Conservation (phyloP, 257 asterid genomes). For the Salvia rosmarinus region DNA sequence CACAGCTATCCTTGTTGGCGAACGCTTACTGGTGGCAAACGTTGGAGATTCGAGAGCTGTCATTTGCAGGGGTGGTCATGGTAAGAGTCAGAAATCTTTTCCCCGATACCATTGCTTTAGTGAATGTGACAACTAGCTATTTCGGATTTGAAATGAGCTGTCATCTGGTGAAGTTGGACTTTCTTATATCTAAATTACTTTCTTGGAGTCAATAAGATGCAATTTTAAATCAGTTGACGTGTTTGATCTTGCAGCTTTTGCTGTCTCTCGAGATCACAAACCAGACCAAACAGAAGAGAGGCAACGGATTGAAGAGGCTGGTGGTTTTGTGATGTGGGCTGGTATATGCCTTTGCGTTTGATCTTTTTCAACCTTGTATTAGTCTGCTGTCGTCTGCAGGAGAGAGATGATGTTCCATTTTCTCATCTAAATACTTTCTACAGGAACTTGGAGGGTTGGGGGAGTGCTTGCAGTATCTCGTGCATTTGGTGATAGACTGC, state of each 20-base stretch:
- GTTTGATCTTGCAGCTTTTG: conserved; percentile 63
- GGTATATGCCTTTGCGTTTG: conserved; percentile 45
- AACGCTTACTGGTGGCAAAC: conserved; percentile 88
- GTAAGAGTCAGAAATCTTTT: conserved; percentile 46
- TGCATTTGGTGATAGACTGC: conserved; percentile 90
- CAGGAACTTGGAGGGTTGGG: conserved; percentile 99
- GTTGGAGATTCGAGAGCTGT: conserved; percentile 98
- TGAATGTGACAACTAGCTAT: background rate
- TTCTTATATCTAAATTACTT: no score
- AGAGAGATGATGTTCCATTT: background rate
- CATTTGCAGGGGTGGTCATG: conserved; percentile 84
- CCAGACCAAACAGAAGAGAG: conserved; percentile 97
- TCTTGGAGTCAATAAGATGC: no score
- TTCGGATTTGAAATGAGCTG: background rate
- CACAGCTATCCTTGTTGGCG: conserved; percentile 95
- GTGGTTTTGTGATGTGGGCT: conserved; percentile 99
- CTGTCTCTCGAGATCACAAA: conserved; percentile 93
- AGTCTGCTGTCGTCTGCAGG: background rate
- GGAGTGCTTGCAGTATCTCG: conserved; percentile 99
- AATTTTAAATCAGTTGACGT: conserved; percentile 1
- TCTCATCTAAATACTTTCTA: background rate
- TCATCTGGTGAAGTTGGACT: conserved; percentile 1
- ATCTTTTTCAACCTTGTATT: conserved; percentile 4
- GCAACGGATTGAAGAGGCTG: conserved; percentile 94
- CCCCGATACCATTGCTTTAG: conserved; percentile 1